Percentiles rank a stretch among this genome's conserved stretches.
Conservation (phyloP, 768 basidiomycete species). For the Tylopilus intermedius region DNA sequence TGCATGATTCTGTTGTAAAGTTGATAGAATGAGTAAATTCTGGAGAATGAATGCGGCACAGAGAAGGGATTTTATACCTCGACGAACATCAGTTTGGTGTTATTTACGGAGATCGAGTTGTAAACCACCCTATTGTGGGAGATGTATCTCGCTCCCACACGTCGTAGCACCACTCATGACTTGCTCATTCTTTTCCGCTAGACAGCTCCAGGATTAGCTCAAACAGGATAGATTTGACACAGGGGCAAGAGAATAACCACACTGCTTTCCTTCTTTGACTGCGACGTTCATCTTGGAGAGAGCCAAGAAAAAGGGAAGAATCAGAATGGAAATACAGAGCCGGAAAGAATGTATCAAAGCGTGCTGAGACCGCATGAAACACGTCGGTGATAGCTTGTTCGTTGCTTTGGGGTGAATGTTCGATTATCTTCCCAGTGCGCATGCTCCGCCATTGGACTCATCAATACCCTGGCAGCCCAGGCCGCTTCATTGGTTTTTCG, state of each 20-base stretch:
- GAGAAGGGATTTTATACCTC: slow-evolving; percentile 4
- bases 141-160: background rate
- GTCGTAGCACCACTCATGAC: background rate
- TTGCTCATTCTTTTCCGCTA: background rate
- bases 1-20: slow-evolving; percentile 12
- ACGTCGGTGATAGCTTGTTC: background rate
- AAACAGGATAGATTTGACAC: background rate
- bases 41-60: background rate
- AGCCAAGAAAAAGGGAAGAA: background rate
- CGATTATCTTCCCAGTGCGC: too few relatives aligned
- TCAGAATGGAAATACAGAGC: background rate
- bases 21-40: background rate
- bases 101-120: background rate
- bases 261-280: background rate
- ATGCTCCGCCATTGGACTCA: background rate
- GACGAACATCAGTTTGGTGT: slow-evolving; percentile 1
- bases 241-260: background rate
- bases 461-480: too few relatives aligned
- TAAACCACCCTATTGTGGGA: too few relatives aligned
- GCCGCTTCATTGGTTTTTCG: background rate
- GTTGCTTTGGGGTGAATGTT: background rate
- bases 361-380: background rate
- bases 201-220: too few relatives aligned
- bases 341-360: background rate
- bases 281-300: background rate